phyloP scores from a whole-genome alignment of 2,329 filamentous ascomycete genomes.

The Diplodia mutila region DNA sequence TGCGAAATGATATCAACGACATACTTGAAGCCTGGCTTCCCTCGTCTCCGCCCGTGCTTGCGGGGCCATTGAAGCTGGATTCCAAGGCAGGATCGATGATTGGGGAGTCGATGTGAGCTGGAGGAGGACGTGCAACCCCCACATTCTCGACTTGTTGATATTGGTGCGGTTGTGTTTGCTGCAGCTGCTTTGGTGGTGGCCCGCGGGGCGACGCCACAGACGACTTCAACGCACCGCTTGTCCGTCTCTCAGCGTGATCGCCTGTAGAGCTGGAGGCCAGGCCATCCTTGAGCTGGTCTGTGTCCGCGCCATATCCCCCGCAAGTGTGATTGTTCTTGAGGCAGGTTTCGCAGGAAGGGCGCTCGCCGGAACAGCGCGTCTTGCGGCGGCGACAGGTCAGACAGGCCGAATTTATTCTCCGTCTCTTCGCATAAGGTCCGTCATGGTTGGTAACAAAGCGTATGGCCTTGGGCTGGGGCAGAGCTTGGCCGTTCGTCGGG shows the following conservation, averaged over 20 bases:
- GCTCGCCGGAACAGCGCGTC: slow-evolving; percentile 52
- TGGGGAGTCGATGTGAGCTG: not conserved
- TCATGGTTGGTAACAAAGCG: slow-evolving; percentile 49
- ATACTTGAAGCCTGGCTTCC: slow-evolving; percentile 37
- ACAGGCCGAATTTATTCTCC: slow-evolving; percentile 49
- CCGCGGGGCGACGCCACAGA: slow-evolving; percentile 4
- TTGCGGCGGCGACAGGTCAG: slow-evolving; percentile 55
- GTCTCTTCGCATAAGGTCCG: slow-evolving; percentile 47
- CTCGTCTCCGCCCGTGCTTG: slow-evolving; percentile 38
- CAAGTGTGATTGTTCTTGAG: slow-evolving; percentile 53
- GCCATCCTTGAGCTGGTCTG: slow-evolving; percentile 21
- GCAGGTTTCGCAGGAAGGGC: slow-evolving; percentile 51
- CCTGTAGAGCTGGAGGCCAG: not conserved
- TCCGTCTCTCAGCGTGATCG: not conserved
- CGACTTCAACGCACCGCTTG: not conserved
- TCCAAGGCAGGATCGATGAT: slow-evolving; percentile 20
- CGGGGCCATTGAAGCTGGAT: not conserved
- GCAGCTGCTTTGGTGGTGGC: slow-evolving; percentile 8
- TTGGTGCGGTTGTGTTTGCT: not conserved
- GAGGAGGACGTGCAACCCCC: not conserved
- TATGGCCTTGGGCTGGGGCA: slow-evolving; percentile 43
- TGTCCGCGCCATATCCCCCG: slow-evolving; percentile 50
- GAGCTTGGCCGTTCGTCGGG: slow-evolving; percentile 27
- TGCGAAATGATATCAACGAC: slow-evolving; percentile 31
- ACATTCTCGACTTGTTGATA: not conserved